These are phyloP conservation scores for Globisporangium splendens DNA, from an alignment of 352 stramenopile species.

Conservation along the genomic window DNA sequence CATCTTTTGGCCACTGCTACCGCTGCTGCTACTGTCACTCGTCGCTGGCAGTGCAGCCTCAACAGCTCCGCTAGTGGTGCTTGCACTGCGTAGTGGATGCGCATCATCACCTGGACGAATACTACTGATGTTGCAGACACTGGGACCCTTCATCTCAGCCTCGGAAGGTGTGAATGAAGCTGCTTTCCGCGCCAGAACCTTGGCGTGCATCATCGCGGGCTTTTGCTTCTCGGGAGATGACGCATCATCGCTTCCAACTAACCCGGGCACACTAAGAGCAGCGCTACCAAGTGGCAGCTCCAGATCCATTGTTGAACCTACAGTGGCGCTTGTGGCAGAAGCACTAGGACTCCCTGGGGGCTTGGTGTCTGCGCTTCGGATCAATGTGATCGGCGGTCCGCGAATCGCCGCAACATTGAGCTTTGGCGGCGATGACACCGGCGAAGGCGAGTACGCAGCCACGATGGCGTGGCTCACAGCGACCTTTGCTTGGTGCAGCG, in stretches of 20 bases:
- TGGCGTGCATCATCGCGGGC: constrained; percentile 42
- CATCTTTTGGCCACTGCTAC: constrained; percentile 9
- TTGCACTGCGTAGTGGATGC: background rate
- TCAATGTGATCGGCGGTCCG: constrained; percentile 19
- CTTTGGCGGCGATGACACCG: background rate
- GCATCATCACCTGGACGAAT: background rate
- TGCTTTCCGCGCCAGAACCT: constrained; percentile 28
- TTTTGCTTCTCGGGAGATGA: constrained; percentile 27
- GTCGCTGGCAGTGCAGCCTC: background rate
- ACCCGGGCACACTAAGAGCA: background rate
- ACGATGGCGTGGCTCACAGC: constrained; percentile 21
- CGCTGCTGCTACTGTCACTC: constrained; percentile 3
- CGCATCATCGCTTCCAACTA: constrained; percentile 8
- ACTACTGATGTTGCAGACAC: background rate
- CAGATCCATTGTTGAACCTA: background rate
- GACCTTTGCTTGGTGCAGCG: constrained; percentile 22
- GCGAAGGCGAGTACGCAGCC: constrained; percentile 17
- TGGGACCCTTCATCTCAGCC: constrained; percentile 1
- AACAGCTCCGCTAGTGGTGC: background rate
- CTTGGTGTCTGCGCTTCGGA: constrained; percentile 13
- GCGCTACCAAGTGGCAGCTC: background rate
- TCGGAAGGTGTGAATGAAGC: background rate
- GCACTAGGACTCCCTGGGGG: background rate
- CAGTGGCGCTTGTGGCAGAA: background rate
- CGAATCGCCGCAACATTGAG: constrained; percentile 25